Percentiles rank a stretch among this genome's conserved stretches.
phyloP scores from a whole-genome alignment of 345 rosid genomes.

The Pseudoturritis turrita region DNA sequence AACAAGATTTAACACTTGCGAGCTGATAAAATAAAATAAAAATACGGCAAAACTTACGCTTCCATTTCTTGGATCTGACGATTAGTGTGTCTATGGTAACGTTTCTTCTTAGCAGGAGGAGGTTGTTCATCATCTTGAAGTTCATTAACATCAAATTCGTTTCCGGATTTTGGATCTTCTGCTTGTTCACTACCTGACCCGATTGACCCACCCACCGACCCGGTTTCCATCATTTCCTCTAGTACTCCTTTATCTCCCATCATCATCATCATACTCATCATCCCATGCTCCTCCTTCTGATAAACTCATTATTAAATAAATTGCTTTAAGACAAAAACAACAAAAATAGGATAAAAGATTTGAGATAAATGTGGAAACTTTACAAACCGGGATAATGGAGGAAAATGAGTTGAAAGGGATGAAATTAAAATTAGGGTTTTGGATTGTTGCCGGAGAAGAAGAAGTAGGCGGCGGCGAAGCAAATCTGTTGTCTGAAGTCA shows the following conservation, averaged over 20 bases:
- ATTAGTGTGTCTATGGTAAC: slow-evolving; percentile 86
- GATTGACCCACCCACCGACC: slow-evolving; percentile 80
- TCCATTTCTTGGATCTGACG: slow-evolving; percentile 98
- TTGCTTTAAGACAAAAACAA: no score
- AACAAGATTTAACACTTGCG: not conserved
- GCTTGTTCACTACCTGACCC: slow-evolving; percentile 84
- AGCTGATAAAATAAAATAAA: not conserved
- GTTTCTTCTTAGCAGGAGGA: slow-evolving; percentile 67
- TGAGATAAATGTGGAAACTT: not conserved
- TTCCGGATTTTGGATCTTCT: slow-evolving; percentile 57
- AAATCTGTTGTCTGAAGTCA: slow-evolving; percentile 53
- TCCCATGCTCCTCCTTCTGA: slow-evolving; percentile 69
- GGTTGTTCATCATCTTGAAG: slow-evolving; percentile 41
- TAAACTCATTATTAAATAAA: not conserved
- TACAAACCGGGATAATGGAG: slow-evolving; percentile 56
- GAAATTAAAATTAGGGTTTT: slow-evolving; percentile 82
- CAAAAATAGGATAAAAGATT: not conserved
- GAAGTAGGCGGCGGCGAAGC: slow-evolving; percentile 46
- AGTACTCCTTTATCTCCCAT: slow-evolving; percentile 36
- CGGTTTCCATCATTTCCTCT: slow-evolving; percentile 75
- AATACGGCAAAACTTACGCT: slow-evolving; percentile 49
- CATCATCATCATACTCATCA: slow-evolving; percentile 58
- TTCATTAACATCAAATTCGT: slow-evolving; percentile 38
- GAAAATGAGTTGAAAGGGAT: slow-evolving; percentile 64
- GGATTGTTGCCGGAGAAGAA: slow-evolving; percentile 42